Percentiles rank a stretch among this genome's conserved stretches.
phyloP scores from a whole-genome alignment of 176 grass and related monocot genomes.

The Zoysia japonica region DNA sequence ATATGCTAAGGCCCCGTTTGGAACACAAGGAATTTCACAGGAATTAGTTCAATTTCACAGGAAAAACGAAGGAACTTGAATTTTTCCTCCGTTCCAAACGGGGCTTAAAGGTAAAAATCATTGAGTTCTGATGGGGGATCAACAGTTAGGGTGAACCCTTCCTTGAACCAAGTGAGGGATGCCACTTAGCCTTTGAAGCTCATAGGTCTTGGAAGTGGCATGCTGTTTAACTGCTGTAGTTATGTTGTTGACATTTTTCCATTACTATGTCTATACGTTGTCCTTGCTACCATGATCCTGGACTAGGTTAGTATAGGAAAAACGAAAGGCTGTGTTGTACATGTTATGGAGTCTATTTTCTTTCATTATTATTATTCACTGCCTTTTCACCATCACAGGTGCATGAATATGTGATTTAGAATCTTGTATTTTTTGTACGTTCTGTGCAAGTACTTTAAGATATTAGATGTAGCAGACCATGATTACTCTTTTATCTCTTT shows the following conservation, averaged over 20 bases:
- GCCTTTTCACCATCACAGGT: not conserved
- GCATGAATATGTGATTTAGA: constrained; percentile 3
- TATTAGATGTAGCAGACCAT: constrained; percentile 9
- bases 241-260: constrained; percentile 1
- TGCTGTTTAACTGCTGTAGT: not conserved
- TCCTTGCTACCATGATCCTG: not conserved
- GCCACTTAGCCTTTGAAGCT: not conserved
- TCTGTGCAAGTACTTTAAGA: constrained; percentile 25
- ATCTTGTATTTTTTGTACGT: constrained; percentile 9
- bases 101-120: not conserved
- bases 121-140: not conserved
- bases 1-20: not conserved
- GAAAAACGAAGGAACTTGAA: too few species aligned
- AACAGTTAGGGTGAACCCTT: not conserved
- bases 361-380: not conserved
- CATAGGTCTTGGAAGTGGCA: not conserved
- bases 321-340: not conserved
- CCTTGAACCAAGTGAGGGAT: constrained; percentile 3
- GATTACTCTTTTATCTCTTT: constrained; percentile 38
- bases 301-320: not conserved
- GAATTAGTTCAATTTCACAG: too few species aligned
- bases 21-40: too few species aligned
- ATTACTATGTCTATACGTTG: constrained; percentile 9
- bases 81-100: too few species aligned
- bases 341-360: constrained; percentile 4